These are phyloP conservation scores for Beta lomatogona DNA, from an alignment of 179 eudicot species.

Conservation along the genomic window DNA sequence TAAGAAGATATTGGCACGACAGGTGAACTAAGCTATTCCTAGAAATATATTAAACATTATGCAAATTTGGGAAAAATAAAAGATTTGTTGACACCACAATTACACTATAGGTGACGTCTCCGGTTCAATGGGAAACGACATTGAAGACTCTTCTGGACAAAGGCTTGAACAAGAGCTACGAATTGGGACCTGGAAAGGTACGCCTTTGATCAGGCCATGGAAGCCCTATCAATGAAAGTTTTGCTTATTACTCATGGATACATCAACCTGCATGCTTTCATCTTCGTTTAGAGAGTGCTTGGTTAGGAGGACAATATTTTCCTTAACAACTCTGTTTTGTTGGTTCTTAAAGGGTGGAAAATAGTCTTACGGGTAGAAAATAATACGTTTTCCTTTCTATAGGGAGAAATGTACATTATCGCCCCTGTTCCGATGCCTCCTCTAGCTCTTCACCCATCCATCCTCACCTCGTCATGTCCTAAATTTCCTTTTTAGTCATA, in stretches of 20 bases:
- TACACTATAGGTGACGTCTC: constrained; percentile 72
- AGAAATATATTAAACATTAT: too few relatives aligned
- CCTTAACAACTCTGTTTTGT: too few relatives aligned
- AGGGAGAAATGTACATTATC: too few relatives aligned
- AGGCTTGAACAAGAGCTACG: constrained; percentile 87
- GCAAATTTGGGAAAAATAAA: background rate
- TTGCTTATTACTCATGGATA: background rate
- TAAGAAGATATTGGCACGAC: constrained; percentile 82
- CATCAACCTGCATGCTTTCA: background rate
- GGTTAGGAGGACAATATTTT: too few relatives aligned
- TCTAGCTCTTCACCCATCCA: too few relatives aligned
- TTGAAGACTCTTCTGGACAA: constrained; percentile 64
- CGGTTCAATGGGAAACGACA: constrained; percentile 97
- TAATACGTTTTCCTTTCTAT: too few relatives aligned
- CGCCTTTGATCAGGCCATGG: background rate
- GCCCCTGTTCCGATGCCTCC: too few relatives aligned
- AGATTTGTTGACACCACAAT: background rate
- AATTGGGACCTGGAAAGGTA: constrained; percentile 97
- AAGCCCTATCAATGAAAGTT: background rate
- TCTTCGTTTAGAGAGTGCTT: background rate
- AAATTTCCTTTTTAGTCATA: too few relatives aligned
- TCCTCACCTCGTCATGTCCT: too few relatives aligned
- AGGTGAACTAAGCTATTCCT: constrained; percentile 43
- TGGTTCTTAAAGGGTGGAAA: too few relatives aligned
- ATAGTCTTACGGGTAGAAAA: too few relatives aligned